Evolutionary conservation across 805 yeast genomes (phyloP), one percentile per base, ranked within the genome.

Genomic region (Barnettozyma populi): DNA sequence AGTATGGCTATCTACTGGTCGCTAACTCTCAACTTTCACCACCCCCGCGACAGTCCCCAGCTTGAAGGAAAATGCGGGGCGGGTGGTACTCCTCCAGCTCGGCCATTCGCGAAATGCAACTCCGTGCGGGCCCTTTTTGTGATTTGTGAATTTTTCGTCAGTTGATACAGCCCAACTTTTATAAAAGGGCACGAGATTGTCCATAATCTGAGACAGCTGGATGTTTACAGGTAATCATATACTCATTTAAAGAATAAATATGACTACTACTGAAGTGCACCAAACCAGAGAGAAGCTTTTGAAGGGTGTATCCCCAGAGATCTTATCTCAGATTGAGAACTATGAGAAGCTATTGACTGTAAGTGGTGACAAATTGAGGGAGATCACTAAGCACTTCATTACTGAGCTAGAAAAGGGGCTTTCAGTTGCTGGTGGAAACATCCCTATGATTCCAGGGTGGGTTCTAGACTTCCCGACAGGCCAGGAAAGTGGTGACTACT

Each of bases 361-460:
- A 34, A 61, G 82, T 20, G 72, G 78, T 13, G 80, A 73, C 8
- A 79, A 74, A 54, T 77, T 92, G 63, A 73, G 74, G 57, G 67
- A 73, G 50, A 81, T 92, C 67, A 80, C 88, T 44, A 75, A 77
- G 42, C 95, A 84, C 63, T 92, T 92, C 68, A 77, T 84, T 46
- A 50, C 65, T 23, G 98, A 92, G 70, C 79, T 92, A 59, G 80
- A 82, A 54, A 86, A 86, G 67, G 97, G 97, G 51, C 75, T 86
- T 56, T 74, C 83, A 50, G 75, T 77, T 62, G 67, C 74, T 49
- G 92, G 94, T 45, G 95, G 94, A 50, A 84, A 84, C 66, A 88
- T 89, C 62, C 98, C 99, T 52, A 92, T 92, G 98, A 90, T 85
- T 64, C 96, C 96, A 42, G 87, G 95, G 52, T 92, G 97, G 97